Conservation (phyloP, 2,329 filamentous ascomycete genomes). For the Venturia aucupariae region DNA sequence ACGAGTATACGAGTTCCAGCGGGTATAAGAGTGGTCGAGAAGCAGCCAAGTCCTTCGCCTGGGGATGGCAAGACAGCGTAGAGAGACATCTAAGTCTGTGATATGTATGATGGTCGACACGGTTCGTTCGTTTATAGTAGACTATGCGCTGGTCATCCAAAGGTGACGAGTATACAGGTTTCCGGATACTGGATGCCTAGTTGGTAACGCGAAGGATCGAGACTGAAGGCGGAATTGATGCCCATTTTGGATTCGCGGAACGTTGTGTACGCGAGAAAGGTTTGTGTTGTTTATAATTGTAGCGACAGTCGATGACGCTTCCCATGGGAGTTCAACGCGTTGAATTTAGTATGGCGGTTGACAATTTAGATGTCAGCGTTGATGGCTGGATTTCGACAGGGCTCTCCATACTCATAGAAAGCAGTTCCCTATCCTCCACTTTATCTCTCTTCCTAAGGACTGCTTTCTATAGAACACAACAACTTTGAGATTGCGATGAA, state of each 20-base stretch:
- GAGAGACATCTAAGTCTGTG: neutral
- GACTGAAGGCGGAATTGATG: neutral
- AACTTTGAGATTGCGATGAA: too few relatives aligned
- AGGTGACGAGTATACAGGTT: neutral
- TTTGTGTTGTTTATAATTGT: neutral
- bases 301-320: neutral
- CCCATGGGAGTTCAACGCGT: neutral
- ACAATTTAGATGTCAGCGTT: too few relatives aligned
- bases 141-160: neutral
- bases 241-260: neutral
- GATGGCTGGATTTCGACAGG: too few relatives aligned
- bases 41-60: slow-evolving; percentile 8
- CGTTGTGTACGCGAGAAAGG: neutral
- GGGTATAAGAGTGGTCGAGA: neutral
- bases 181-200: neutral
- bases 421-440: neutral
- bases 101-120: neutral
- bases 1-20: neutral
- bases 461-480: too few relatives aligned
- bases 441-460: too few relatives aligned
- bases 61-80: slow-evolving; percentile 14
- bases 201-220: neutral
- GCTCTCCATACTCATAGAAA: neutral
- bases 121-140: neutral
- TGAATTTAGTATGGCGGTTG: too few relatives aligned